Evolutionary conservation across 257 asterid species (phyloP), one percentile per base, ranked within the genome.

Genomic region (Jacaranda mimosifolia): DNA sequence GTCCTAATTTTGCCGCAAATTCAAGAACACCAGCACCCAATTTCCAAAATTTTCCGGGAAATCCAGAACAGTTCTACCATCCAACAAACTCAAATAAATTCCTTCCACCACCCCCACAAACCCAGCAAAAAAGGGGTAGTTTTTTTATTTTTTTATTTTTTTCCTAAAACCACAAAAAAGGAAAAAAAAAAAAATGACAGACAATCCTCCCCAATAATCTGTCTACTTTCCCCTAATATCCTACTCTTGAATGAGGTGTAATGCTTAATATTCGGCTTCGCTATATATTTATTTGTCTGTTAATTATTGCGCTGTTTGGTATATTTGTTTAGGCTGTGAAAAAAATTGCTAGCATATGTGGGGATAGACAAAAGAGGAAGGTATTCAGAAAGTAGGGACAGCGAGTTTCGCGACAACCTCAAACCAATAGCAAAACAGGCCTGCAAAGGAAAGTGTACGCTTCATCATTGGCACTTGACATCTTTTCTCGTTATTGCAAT

Each of bases 1-100:
- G 77, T 68, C 73, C 77, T 63, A 84, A 77, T 76, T 82, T 86
- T 19, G 83, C 87, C 83, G 73, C 79, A 63, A 83, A 85, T 76
- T 76, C 71, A 78, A 84, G 75, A 82, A 83, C 63, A 52, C 58
- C 52, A 13, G 69, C 51, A 68, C 70, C 75, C 71, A 52, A 59
- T 36, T 79, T 65, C 70, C 75, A 48, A 79, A 57, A 11, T 38
- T 64, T 57, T 58, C 70, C 68, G 87, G 83, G 87, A 83, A 83
- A 78, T 73, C 78, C 59, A 81, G 81, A 56, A 52, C 21, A 77
- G 70, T 46, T 63, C 70, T 65, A 58, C 18, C 82, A 40, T 48
- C 79, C 71, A n/a, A 65, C 63, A 49, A 64, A 63, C 68, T 38
- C 48, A 62, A 74, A 3, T 3, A 19, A 53, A 14, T 38, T 64